phyloP scores from a whole-genome alignment of 1,139 yeast species.

The Pichia sp. region DNA sequence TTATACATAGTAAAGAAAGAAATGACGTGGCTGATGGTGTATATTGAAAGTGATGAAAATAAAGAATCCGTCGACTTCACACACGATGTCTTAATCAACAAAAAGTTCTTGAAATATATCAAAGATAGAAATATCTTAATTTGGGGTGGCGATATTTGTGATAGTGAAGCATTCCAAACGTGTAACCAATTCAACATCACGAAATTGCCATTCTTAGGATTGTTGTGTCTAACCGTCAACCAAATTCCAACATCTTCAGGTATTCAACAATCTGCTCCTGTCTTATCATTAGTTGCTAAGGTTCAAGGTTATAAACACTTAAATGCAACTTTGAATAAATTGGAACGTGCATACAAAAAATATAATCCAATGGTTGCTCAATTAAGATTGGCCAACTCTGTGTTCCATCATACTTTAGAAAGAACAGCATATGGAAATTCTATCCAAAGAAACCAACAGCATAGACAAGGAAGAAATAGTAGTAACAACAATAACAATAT shows the following conservation, averaged over 20 bases:
- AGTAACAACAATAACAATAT: slow-evolving; percentile 1
- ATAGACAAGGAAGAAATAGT: slow-evolving; percentile 20
- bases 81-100: slow-evolving; percentile 53
- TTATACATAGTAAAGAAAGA: slow-evolving; percentile 63
- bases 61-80: slow-evolving; percentile 60
- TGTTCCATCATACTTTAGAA: slow-evolving; percentile 65
- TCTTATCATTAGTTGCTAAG: slow-evolving; percentile 60
- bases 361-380: slow-evolving; percentile 60
- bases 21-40: slow-evolving; percentile 69
- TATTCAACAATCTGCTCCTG: slow-evolving; percentile 49
- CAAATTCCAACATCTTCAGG: slow-evolving; percentile 62
- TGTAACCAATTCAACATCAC: slow-evolving; percentile 75
- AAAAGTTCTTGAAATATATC: slow-evolving; percentile 50
- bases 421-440: slow-evolving; percentile 76
- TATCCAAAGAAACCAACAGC: slow-evolving; percentile 48
- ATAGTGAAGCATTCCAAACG: slow-evolving; percentile 82
- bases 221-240: slow-evolving; percentile 55
- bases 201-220: slow-evolving; percentile 77
- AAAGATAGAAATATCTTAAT: slow-evolving; percentile 53
- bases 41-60: slow-evolving; percentile 71
- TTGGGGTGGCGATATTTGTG: slow-evolving; percentile 88
- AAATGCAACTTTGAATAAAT: slow-evolving; percentile 38
- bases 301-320: slow-evolving; percentile 52
- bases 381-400: slow-evolving; percentile 61
- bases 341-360: slow-evolving; percentile 46